Evolutionary conservation across 169 alveolate species (phyloP).

Genomic region (Babesia ovata): DNA sequence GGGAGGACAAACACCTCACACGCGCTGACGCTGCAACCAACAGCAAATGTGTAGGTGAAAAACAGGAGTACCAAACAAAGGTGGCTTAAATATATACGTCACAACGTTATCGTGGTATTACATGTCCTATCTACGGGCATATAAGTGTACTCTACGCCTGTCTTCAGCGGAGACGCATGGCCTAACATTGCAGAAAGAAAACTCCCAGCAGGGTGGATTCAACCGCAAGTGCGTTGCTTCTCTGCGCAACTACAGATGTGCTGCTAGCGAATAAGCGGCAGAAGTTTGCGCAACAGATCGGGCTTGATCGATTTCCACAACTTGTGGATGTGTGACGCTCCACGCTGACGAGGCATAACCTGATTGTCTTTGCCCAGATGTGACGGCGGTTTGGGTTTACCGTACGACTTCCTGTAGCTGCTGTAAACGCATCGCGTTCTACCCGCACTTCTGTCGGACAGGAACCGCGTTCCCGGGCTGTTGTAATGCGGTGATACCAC

Average conservation of each 20-base stretch:
- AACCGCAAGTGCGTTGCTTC: not conserved
- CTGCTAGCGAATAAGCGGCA: not conserved
- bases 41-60: not conserved
- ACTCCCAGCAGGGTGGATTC: not conserved
- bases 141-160: no score
- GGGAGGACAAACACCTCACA: constrained; percentile 4
- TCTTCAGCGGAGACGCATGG: no score
- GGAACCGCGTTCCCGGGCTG: not conserved
- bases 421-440: not conserved
- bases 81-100: not conserved
- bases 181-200: no score
- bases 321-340: not conserved
- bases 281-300: not conserved
- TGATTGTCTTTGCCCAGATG: not conserved
- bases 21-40: not conserved
- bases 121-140: no score
- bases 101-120: no score
- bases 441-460: not conserved
- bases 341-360: not conserved
- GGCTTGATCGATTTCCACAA: not conserved
- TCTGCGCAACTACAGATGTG: not conserved
- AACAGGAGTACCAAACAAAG: not conserved
- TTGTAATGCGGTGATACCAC: not conserved
- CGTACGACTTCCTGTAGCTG: not conserved
- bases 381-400: not conserved